A percentile compares a stretch with the other conserved stretches of the same genome.
Conservation (phyloP, 2,329 filamentous ascomycete species). For the Calycina herbarum region DNA sequence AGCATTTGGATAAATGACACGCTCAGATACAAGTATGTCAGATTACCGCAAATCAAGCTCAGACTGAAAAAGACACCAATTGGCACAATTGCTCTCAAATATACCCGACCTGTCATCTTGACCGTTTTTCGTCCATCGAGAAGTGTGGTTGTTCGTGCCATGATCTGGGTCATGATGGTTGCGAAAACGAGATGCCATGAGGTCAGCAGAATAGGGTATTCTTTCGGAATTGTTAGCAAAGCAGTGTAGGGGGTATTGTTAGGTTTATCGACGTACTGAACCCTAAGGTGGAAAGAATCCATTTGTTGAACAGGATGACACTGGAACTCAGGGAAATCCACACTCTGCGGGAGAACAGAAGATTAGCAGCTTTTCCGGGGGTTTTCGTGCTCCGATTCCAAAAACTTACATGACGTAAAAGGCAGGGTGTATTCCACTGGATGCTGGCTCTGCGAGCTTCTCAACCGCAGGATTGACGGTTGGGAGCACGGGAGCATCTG, state of each 20-base stretch:
- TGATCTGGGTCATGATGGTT: conserved; percentile 88
- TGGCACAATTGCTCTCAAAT: conserved; percentile 88
- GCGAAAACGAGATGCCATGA: conserved; percentile 96
- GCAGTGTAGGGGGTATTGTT: background rate
- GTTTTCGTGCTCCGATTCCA: background rate
- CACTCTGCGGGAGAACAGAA: conserved; percentile 51
- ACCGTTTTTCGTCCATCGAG: conserved; percentile 94
- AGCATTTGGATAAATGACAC: conserved; percentile 99
- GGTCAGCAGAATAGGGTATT: conserved; percentile 78
- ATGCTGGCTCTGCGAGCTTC: conserved; percentile 59
- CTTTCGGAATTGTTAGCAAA: conserved; percentile 46
- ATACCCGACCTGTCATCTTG: conserved; percentile 94
- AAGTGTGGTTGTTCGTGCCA: conserved; percentile 84
- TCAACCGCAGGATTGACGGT: conserved; percentile 69
- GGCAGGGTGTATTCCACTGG: conserved; percentile 52
- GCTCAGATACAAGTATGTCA: conserved; percentile 92
- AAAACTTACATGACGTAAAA: conserved; percentile 72
- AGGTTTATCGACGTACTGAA: conserved; percentile 63
- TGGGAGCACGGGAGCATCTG: conserved; percentile 66
- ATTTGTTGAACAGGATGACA: conserved; percentile 99
- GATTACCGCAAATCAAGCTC: conserved; percentile 93
- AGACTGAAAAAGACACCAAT: conserved; percentile 96
- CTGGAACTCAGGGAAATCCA: conserved; percentile 94
- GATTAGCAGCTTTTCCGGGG: conserved; percentile 20
- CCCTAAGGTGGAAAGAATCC: conserved; percentile 81